Evolutionary conservation across 257 asterid genomes (phyloP).

Genomic region (Orobanche coerulescens): DNA sequence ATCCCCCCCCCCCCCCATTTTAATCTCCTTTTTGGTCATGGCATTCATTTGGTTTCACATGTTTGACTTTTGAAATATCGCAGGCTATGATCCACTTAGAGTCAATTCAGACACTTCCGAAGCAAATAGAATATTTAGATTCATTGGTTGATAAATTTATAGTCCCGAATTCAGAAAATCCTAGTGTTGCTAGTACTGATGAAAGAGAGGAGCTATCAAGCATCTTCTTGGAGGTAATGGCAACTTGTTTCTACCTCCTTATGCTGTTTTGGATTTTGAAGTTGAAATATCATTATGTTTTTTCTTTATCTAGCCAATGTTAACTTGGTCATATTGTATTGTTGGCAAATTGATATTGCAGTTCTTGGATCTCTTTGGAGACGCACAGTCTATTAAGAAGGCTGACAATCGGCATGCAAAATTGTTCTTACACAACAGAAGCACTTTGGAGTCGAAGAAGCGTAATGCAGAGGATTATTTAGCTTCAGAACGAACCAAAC

Average conservation of each 20-base stretch:
- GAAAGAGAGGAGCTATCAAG: slow-evolving; percentile 92
- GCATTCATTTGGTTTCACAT: slow-evolving; percentile 9
- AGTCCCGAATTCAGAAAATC: slow-evolving; percentile 44
- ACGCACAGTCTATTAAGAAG: slow-evolving; percentile 53
- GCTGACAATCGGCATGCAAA: slow-evolving; percentile 83
- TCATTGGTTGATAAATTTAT: slow-evolving; percentile 72
- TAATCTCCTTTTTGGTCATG: background rate
- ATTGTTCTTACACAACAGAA: slow-evolving; percentile 68
- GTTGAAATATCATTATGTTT: background rate
- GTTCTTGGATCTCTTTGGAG: slow-evolving; percentile 97
- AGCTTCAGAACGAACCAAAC: slow-evolving; percentile 65
- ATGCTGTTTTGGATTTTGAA: background rate
- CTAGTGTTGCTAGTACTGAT: slow-evolving; percentile 52
- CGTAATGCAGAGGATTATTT: slow-evolving; percentile 85
- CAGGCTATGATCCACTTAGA: slow-evolving; percentile 96
- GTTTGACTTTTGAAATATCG: slow-evolving; percentile 21
- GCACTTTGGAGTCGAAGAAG: slow-evolving; percentile 75
- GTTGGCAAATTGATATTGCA: slow-evolving; percentile 30
- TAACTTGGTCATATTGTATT: background rate
- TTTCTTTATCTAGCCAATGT: background rate
- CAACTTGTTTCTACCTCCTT: background rate
- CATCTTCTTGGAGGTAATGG: slow-evolving; percentile 81
- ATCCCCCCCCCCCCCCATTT: too few relatives aligned
- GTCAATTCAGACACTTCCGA: slow-evolving; percentile 84
- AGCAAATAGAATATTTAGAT: slow-evolving; percentile 69